Base-by-base conservation (phyloP, 305 asterid species). In the Fraxinus ornus region DNA sequence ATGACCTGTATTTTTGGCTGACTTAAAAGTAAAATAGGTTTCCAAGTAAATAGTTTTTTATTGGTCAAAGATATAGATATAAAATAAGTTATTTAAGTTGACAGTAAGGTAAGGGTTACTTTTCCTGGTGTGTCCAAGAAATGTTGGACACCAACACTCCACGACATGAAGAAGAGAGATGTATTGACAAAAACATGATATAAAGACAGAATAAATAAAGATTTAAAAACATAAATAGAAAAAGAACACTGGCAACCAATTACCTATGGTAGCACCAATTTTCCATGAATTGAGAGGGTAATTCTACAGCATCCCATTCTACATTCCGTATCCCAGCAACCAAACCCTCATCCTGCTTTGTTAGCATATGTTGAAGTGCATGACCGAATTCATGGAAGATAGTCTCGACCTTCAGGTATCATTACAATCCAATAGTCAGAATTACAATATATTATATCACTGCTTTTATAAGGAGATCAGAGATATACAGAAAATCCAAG, bases 251-350 rank as follows among this genome's bases (percentile, higher is more conserved):
- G 24, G 19, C 77, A 77, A 64, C 68, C 35, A 62, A 81, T 52
- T 82, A 96, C 99, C 98, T 94, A 72, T 94, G 99, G 87, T 96
- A 96, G 89, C 99, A 96, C 99, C 99, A 96, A 88, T 96, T 96
- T 84, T 96, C 98, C 99, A 96, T 96, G 88, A 96, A 96, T 35
- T 96, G 99, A 47, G 99, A 96, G 71, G 99, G 99, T 72, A 96
- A 86, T 85, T 96, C 98, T 35, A 96, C 99, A 77, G 99, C 99
- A 88, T 96, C 99, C 99, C 99, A 96, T 89, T 96, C 99, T 49
- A 96, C 89, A 3, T 92, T 92, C 68, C 97, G 90, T 83, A 96
- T 94, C 84, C 99, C 99, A 90, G 99, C 97, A 87, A 96, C 97
- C 92, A 96, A 91, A 78, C 99, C 98, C 87, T 96, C 99, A 83